Evolutionary conservation across 208 protist species (phyloP).

Genomic region (Acanthamoeba culbertsoni): DNA sequence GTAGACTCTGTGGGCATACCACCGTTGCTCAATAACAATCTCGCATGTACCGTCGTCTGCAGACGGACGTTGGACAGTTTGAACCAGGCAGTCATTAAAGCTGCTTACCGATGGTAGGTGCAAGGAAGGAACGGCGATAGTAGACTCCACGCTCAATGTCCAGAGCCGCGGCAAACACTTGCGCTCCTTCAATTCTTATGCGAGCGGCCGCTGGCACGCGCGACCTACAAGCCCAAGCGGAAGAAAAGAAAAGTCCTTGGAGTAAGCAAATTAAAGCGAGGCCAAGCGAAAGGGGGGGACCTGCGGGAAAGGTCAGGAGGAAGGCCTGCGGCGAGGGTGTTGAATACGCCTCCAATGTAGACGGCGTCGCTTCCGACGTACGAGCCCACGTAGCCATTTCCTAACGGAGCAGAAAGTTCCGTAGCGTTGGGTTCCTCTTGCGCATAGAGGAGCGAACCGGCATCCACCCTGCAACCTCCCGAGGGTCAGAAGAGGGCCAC

Average conservation of each 20-base stretch:
- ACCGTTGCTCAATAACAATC: slow-evolving; percentile 22
- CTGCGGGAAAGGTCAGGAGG: slow-evolving; percentile 41
- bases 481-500: background rate
- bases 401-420: background rate
- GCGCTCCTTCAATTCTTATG: background rate
- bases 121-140: background rate
- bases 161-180: background rate
- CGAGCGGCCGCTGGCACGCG: background rate
- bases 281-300: background rate
- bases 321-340: slow-evolving; percentile 38
- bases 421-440: background rate
- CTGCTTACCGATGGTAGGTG: background rate
- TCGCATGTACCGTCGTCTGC: background rate
- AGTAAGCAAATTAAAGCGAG: background rate
- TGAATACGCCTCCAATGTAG: slow-evolving; percentile 54
- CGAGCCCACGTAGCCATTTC: slow-evolving; percentile 32
- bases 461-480: slow-evolving; percentile 19
- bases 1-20: slow-evolving; percentile 47
- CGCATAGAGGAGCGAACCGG: background rate
- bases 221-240: background rate
- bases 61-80: background rate
- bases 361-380: slow-evolving; percentile 30
- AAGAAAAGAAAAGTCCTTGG: background rate
- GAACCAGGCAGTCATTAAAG: background rate
- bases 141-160: slow-evolving; percentile 20